phyloP scores from a whole-genome alignment of 768 basidiomycete genomes.

The Hericium coralloides region DNA sequence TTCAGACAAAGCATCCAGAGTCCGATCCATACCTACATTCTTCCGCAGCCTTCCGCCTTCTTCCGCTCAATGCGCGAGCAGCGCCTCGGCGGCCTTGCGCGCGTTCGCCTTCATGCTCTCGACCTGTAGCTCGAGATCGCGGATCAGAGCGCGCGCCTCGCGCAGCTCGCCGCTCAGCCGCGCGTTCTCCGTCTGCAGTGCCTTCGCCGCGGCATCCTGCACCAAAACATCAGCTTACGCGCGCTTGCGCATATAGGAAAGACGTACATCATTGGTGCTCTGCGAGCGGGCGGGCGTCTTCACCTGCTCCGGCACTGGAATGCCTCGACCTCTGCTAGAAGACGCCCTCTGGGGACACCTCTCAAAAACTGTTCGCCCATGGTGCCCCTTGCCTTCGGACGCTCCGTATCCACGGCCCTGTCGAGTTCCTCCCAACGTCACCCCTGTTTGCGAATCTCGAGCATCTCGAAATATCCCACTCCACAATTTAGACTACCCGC shows the following conservation, averaged over 20 bases:
- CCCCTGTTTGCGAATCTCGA: no score
- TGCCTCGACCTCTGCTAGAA: no score
- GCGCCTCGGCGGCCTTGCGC: slow-evolving; percentile 60
- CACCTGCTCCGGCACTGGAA: slow-evolving; percentile 14
- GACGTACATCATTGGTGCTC: slow-evolving; percentile 20
- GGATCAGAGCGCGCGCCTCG: slow-evolving; percentile 73
- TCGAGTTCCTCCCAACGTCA: no score
- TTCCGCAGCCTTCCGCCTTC: no score
- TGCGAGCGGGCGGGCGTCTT: slow-evolving; percentile 16
- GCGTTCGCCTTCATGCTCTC: slow-evolving; percentile 71
- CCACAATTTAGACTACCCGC: no score
- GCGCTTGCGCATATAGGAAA: neutral
- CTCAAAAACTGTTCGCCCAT: no score
- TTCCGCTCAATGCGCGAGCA: slow-evolving; percentile 25
- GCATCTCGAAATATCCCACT: no score
- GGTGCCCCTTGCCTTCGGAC: no score
- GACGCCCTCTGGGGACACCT: no score
- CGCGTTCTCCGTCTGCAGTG: slow-evolving; percentile 48
- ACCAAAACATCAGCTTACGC: neutral
- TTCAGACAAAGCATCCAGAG: no score
- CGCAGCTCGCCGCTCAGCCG: slow-evolving; percentile 58
- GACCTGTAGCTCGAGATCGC: slow-evolving; percentile 76
- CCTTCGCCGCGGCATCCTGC: slow-evolving; percentile 14
- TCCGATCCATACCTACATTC: no score
- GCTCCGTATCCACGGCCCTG: no score